Evolutionary conservation across 106 monocot species (phyloP).

Genomic region (Dendrobium officinale): DNA sequence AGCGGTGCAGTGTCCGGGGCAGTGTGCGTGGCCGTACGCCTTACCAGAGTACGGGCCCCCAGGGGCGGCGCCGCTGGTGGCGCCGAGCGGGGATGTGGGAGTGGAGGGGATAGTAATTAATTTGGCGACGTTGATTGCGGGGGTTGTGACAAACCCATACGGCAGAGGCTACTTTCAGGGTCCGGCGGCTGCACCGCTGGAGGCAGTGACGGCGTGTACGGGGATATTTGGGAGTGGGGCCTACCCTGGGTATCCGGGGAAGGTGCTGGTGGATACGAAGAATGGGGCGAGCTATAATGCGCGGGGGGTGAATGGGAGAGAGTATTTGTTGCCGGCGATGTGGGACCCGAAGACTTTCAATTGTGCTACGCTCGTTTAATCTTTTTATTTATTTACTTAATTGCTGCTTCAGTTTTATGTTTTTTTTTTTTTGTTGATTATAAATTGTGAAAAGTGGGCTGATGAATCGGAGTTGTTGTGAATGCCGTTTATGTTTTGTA

Average conservation of each 20-base stretch:
- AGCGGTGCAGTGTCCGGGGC: constrained; percentile 50
- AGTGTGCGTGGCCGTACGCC: constrained; percentile 65
- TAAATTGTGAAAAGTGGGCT: neutral
- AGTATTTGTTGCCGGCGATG: constrained; percentile 44
- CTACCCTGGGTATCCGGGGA: constrained; percentile 45
- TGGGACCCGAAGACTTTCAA: constrained; percentile 29
- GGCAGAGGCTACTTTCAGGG: constrained; percentile 53
- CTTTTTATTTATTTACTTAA: neutral
- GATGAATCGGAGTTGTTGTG: too few relatives aligned
- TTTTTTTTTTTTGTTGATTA: neutral
- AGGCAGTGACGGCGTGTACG: constrained; percentile 42
- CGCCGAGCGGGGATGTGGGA: constrained; percentile 45
- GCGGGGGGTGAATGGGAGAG: constrained; percentile 33
- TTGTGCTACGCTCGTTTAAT: constrained; percentile 31
- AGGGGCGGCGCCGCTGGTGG: constrained; percentile 18
- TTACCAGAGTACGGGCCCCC: constrained; percentile 42
- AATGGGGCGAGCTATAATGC: constrained; percentile 47
- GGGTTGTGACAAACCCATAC: constrained; percentile 45
- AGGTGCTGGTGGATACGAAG: constrained; percentile 24
- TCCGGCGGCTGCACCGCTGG: constrained; percentile 29
- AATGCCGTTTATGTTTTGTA: neutral
- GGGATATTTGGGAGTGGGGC: constrained; percentile 45
- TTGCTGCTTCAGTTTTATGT: neutral
- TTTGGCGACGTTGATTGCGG: constrained; percentile 43
- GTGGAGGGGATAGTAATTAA: constrained; percentile 50